phyloP scores from a whole-genome alignment of 2,329 filamentous ascomycete genomes.

The Davidsoniella eucalypti region DNA sequence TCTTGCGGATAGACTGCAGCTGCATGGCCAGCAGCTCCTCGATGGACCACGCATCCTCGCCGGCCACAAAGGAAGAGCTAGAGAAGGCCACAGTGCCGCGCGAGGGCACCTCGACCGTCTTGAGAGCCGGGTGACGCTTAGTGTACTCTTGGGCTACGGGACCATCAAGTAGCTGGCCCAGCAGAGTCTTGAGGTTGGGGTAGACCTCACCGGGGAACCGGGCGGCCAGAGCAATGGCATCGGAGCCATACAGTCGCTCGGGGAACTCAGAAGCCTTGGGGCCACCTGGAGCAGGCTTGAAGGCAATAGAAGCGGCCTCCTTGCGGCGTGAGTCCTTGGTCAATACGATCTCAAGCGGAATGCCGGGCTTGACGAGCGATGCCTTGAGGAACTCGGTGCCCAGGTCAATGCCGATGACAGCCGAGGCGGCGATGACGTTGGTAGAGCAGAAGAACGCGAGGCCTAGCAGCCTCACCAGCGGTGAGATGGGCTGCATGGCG shows the following conservation, averaged over 20 bases:
- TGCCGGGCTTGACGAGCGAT: conserved; percentile 85
- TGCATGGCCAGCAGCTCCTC: conserved; percentile 96
- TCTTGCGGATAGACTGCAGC: conserved; percentile 75
- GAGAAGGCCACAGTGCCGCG: conserved; percentile 66
- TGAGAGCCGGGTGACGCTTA: conserved; percentile 60
- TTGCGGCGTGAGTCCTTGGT: conserved; percentile 97
- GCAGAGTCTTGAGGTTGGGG: conserved; percentile 76
- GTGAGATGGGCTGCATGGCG: conserved; percentile 10
- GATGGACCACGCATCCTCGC: conserved; percentile 55
- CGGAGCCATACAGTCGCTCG: conserved; percentile 80
- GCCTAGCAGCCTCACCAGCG: conserved; percentile 16
- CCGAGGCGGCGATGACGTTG: conserved; percentile 40
- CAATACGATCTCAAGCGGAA: conserved; percentile 91
- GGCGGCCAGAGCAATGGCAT: conserved; percentile 73
- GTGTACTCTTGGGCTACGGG: conserved; percentile 53
- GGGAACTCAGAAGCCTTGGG: conserved; percentile 56
- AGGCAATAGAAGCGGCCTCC: conserved; percentile 77
- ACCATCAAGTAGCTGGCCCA: conserved; percentile 54
- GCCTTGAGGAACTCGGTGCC: conserved; percentile 97
- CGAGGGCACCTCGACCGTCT: conserved; percentile 29
- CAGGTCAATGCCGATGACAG: conserved; percentile 82
- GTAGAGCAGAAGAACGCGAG: conserved; percentile 25
- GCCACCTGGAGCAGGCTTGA: conserved; percentile 64
- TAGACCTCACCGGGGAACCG: conserved; percentile 89
- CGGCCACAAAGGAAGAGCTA: conserved; percentile 47